phyloP scores from a whole-genome alignment of 2,329 filamentous ascomycete genomes.

The Zopfia rhizophila region DNA sequence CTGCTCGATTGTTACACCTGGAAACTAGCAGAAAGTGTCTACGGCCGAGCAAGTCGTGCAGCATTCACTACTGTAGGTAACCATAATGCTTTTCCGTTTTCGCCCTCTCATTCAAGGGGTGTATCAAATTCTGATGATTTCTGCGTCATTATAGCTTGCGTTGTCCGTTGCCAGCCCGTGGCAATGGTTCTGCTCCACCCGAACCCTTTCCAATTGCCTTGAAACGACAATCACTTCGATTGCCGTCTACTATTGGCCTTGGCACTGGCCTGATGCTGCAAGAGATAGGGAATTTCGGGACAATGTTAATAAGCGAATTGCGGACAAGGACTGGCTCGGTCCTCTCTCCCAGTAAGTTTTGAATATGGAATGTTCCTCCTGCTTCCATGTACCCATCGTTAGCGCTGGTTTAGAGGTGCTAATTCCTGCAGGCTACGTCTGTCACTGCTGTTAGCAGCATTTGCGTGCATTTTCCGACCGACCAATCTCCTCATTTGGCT shows the following conservation, averaged over 20 bases:
- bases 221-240: conserved; percentile 87
- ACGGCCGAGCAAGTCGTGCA: conserved; percentile 71
- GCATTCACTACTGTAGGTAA: conserved; percentile 76
- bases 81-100: conserved; percentile 11
- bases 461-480: conserved; percentile 86
- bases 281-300: conserved; percentile 27
- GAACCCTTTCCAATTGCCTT: conserved; percentile 93
- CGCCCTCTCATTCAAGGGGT: conserved; percentile 8
- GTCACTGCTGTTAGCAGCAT: conserved; percentile 78
- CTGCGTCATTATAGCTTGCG: conserved; percentile 65
- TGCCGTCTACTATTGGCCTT: conserved; percentile 87
- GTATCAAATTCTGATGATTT: conserved; percentile 31
- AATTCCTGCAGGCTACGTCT: conserved; percentile 49
- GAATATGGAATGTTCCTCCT: conserved; percentile 12
- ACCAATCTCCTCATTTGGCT: conserved; percentile 91
- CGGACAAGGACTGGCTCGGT: conserved; percentile 42
- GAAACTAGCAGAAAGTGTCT: conserved; percentile 79
- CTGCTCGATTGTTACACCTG: conserved; percentile 87
- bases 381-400: conserved; percentile 15
- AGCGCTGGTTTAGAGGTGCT: conserved; percentile 35
- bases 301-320: conserved; percentile 46
- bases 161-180: conserved; percentile 83
- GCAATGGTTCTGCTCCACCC: conserved; percentile 95
- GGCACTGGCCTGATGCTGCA: conserved; percentile 66
- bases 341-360: conserved; percentile 40